phyloP scores from a whole-genome alignment of 192 early-diverging fungal genomes.

The Umbelopsis sp. region DNA sequence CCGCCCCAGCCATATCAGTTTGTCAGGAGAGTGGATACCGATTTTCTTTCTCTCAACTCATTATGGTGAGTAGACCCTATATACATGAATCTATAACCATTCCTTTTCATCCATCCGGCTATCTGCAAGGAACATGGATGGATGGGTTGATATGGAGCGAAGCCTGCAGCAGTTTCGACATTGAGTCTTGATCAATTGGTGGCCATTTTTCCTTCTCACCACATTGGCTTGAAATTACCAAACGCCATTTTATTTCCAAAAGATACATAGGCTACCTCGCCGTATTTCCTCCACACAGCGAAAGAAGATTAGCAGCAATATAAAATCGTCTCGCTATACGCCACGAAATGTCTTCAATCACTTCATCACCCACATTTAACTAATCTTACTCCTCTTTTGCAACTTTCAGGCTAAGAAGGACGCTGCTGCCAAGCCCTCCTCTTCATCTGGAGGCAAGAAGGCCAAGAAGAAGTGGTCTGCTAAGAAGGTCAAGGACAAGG shows the following conservation, averaged over 20 bases:
- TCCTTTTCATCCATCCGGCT: background rate
- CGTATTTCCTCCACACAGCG: too few relatives aligned
- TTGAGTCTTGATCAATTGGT: background rate
- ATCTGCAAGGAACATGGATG: background rate
- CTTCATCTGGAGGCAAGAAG: constrained; percentile 65
- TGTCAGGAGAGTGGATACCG: background rate
- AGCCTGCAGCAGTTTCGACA: background rate
- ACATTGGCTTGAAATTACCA: background rate
- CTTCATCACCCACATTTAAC: background rate
- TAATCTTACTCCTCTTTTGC: background rate
- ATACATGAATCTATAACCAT: background rate
- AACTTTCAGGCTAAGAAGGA: constrained; percentile 60
- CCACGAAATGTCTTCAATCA: background rate
- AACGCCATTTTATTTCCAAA: background rate
- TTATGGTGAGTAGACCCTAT: constrained; percentile 2
- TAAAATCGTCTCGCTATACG: too few relatives aligned
- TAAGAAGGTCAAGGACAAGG: constrained; percentile 99
- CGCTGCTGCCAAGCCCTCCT: constrained; percentile 57
- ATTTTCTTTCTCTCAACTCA: constrained; percentile 19
- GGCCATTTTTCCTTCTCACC: too few relatives aligned
- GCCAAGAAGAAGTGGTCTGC: constrained; percentile 97
- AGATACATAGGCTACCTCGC: background rate
- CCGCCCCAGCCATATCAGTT: background rate
- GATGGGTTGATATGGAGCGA: background rate
- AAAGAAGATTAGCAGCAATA: too few relatives aligned